Conservation (phyloP, 225 moss, liverwort and hornwort genomes). For the Pseudisothecium myosuroides region DNA sequence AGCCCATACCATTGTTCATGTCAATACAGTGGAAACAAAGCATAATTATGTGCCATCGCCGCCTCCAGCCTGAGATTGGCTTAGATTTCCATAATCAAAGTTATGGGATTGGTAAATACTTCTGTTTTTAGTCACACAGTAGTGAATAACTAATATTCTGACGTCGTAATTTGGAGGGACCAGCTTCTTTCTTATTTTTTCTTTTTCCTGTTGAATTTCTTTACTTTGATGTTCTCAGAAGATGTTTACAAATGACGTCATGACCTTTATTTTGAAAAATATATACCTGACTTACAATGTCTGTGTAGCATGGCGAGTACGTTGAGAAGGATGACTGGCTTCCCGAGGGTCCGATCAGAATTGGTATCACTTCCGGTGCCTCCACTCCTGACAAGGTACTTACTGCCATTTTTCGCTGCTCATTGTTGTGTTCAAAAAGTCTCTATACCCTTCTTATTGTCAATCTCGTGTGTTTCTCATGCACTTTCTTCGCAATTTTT, state of each 20-base stretch:
- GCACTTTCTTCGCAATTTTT: neutral
- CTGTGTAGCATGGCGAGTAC: conserved; percentile 58
- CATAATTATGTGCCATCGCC: neutral
- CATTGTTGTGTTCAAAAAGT: neutral
- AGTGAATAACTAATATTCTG: neutral
- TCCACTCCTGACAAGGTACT: conserved; percentile 82
- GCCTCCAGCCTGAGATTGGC: neutral
- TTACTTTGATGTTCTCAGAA: neutral
- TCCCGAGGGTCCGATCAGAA: conserved; percentile 60
- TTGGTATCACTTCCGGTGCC: conserved; percentile 79
- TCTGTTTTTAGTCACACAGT: neutral
- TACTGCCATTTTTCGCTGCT: neutral
- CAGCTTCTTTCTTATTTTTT: neutral
- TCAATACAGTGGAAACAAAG: neutral
- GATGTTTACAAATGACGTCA: neutral
- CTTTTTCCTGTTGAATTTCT: neutral
- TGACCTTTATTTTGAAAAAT: neutral
- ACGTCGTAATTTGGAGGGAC: neutral
- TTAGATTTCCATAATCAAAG: neutral
- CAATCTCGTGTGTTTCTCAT: neutral
- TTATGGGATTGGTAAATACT: neutral
- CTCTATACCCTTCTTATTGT: neutral
- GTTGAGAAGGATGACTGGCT: conserved; percentile 78
- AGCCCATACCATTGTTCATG: neutral
- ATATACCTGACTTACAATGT: neutral